Evolutionary conservation across 176 grass and related monocot species (phyloP).

Genomic region (Phyllostachys edulis): DNA sequence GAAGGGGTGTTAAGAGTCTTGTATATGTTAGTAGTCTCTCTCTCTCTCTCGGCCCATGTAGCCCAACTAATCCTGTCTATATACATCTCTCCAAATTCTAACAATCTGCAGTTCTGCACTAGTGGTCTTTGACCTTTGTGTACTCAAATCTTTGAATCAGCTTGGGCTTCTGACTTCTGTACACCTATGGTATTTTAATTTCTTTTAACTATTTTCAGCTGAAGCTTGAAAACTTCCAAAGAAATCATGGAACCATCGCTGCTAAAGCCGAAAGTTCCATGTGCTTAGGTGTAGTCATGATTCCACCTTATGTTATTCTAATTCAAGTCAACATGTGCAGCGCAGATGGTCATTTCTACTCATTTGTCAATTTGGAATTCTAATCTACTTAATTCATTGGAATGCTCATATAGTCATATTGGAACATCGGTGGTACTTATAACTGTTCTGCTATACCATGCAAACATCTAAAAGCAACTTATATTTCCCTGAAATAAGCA

Average conservation of each 20-base stretch:
- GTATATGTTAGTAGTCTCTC: no score
- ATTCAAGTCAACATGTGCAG: neutral
- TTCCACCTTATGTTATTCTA: neutral
- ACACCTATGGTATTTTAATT: neutral
- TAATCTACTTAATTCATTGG: neutral
- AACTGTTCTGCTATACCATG: neutral
- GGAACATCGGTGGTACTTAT: neutral
- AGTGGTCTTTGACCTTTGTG: neutral
- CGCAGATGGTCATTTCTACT: neutral
- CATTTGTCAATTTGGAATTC: neutral
- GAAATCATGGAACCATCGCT: neutral
- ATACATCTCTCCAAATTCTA: no score
- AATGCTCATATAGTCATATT: neutral
- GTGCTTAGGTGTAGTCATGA: neutral
- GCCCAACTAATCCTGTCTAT: no score
- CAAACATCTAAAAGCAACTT: slow-evolving; percentile 21
- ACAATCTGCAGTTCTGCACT: no score
- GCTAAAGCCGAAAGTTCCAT: neutral
- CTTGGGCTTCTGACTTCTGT: neutral
- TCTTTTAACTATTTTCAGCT: neutral
- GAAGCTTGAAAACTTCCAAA: neutral
- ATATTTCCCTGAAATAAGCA: slow-evolving; percentile 1
- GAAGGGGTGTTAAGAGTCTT: no score
- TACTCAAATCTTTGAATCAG: neutral
- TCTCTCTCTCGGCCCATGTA: no score